Evolutionary conservation across 2,329 filamentous ascomycete species (phyloP).

Genomic region (Ophiostoma ulmi): DNA sequence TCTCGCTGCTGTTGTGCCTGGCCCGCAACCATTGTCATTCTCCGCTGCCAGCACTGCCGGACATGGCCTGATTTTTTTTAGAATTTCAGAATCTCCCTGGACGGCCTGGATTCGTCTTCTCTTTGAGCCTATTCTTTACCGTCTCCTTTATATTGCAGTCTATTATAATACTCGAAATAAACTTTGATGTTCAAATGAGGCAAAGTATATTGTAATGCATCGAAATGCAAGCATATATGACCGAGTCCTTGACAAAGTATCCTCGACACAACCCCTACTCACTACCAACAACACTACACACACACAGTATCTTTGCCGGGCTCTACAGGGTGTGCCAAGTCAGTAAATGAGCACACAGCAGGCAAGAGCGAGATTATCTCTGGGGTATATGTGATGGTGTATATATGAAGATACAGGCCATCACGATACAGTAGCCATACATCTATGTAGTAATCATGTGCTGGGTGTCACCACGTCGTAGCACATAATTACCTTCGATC

Average conservation of each 20-base stretch:
- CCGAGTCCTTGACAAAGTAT: background rate
- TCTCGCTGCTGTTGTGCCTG: slow-evolving; percentile 3
- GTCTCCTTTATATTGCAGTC: background rate
- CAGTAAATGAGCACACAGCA: background rate
- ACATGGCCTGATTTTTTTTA: background rate
- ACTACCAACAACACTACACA: background rate
- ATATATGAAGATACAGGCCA: background rate
- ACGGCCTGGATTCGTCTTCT: background rate
- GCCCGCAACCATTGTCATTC: background rate
- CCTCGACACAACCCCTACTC: background rate
- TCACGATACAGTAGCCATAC: background rate
- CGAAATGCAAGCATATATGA: background rate
- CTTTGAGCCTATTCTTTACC: slow-evolving; percentile 4
- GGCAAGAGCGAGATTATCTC: background rate
- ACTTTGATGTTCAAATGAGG: background rate
- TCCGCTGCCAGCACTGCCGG: background rate
- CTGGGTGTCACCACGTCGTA: background rate
- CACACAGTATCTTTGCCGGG: background rate
- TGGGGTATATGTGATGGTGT: background rate
- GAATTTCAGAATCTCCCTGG: background rate
- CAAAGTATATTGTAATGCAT: background rate
- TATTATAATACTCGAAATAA: background rate
- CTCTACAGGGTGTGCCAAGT: background rate
- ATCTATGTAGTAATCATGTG: background rate
- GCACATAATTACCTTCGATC: background rate